Evolutionary conservation across 352 stramenopile species (phyloP), one percentile per base, ranked within the genome.

Genomic region (Pythium insidiosum): DNA sequence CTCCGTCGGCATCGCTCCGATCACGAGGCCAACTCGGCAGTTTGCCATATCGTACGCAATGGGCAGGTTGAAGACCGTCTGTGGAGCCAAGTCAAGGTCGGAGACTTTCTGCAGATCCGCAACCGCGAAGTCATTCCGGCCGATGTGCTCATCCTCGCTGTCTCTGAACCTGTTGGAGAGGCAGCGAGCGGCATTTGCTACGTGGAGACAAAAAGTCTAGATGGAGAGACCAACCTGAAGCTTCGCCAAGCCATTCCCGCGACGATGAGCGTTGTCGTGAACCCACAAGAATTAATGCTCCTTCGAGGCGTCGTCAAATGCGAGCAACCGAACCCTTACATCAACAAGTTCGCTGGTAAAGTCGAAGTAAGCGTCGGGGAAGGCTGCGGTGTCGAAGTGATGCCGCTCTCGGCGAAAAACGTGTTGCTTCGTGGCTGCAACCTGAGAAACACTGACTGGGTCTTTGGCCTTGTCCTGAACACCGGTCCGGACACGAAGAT

Each of bases 191-290:
- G 84, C 21, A 85, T 89, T 29, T 93, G 79, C 60, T 95, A 92
- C 50, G 43, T 95, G 5, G 82, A 96, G 59, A 97, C 88, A 43
- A 92, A 92, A 38, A 90, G 68, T 38, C 61, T 97, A 1, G 88
- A 97, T 53, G 88, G 88, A 2, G 88, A 97, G 53, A 97, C 84
- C 4, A 97, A 97, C 46, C 61, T 97, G n/a, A 97, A 97, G 58
- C 50, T 90, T 12, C 72, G 86, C 2, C 62, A 92, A 28, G 76
- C 77, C 3, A 71, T 90, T 21, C 63, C 73, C 0, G 63, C 73
- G 9, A 89, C 75, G 7, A 88, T 88, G 75, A 75, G 45, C 37
- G 60, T 58, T 13, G 55, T 88, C 13, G 47, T 66, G 6, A 73
- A 88, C 29, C 49, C 65, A 2, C 54, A 60, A 2, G 70, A 86